phyloP scores from a whole-genome alignment of 495 filamentous ascomycete species.

The Stereocaulon alpinum region DNA sequence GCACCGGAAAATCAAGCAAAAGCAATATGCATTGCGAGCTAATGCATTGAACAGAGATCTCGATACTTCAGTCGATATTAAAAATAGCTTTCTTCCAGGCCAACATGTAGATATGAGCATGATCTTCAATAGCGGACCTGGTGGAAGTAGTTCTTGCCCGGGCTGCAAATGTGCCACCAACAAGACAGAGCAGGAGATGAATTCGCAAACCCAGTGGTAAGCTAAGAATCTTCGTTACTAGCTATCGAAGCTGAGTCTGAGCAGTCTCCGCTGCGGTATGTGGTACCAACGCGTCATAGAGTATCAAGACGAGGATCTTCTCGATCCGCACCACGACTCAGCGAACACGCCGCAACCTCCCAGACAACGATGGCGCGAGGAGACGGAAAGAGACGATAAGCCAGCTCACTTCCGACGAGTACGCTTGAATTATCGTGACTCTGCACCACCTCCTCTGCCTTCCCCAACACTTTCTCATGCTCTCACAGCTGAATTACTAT shows the following conservation, averaged over 20 bases:
- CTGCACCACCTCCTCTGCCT: background rate
- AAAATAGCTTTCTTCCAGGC: conserved; percentile 1
- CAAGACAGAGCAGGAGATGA: background rate
- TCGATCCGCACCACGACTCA: background rate
- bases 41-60: background rate
- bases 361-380: background rate
- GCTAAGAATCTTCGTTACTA: background rate
- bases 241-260: background rate
- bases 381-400: background rate
- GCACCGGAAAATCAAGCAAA: conserved; percentile 3
- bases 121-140: background rate
- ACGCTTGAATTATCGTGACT: background rate
- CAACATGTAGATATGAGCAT: conserved; percentile 9
- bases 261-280: conserved; percentile 1
- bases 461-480: background rate
- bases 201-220: conserved; percentile 4
- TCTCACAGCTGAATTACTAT: background rate
- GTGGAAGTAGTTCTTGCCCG: background rate
- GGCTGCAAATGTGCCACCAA: background rate
- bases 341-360: too few relatives aligned
- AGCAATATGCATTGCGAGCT: background rate
- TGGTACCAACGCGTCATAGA: background rate
- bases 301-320: background rate
- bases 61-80: background rate
- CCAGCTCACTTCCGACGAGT: background rate